These are phyloP conservation scores for Hirsutella thompsonii DNA, from an alignment of 2,329 filamentous ascomycete species.

Conservation along the genomic window DNA sequence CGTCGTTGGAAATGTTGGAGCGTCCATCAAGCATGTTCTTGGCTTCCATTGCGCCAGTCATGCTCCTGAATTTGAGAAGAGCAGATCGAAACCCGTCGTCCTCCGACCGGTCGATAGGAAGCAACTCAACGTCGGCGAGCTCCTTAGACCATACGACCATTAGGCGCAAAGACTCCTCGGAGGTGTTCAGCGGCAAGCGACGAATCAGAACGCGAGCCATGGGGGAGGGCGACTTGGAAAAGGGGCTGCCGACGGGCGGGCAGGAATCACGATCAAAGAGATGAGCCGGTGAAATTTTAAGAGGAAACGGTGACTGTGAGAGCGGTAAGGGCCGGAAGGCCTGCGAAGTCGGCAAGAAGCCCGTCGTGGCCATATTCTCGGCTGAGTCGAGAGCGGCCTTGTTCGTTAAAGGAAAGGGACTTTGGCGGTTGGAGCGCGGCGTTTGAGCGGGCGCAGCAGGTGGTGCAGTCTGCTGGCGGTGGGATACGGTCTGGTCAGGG, in stretches of 20 bases:
- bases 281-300: constrained; percentile 17
- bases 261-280: constrained; percentile 26
- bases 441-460: constrained; percentile 6
- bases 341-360: constrained; percentile 27
- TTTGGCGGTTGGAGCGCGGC: constrained; percentile 17
- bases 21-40: constrained; percentile 45
- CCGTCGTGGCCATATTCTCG: constrained; percentile 29
- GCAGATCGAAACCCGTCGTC: constrained; percentile 39
- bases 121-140: constrained; percentile 34
- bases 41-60: constrained; percentile 40
- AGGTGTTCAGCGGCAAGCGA: constrained; percentile 38
- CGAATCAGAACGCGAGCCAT: constrained; percentile 36
- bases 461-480: constrained; percentile 10
- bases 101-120: constrained; percentile 33
- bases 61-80: constrained; percentile 38
- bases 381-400: constrained; percentile 13
- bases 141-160: constrained; percentile 50
- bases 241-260: constrained; percentile 26
- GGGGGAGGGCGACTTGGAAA: constrained; percentile 19
- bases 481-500: constrained; percentile 8
- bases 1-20: constrained; percentile 34
- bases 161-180: constrained; percentile 37
- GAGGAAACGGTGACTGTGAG: constrained; percentile 19
- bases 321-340: constrained; percentile 21
- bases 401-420: constrained; percentile 15